Evolutionary conservation across 208 protist species (phyloP).

Genomic region (Leishmania major): DNA sequence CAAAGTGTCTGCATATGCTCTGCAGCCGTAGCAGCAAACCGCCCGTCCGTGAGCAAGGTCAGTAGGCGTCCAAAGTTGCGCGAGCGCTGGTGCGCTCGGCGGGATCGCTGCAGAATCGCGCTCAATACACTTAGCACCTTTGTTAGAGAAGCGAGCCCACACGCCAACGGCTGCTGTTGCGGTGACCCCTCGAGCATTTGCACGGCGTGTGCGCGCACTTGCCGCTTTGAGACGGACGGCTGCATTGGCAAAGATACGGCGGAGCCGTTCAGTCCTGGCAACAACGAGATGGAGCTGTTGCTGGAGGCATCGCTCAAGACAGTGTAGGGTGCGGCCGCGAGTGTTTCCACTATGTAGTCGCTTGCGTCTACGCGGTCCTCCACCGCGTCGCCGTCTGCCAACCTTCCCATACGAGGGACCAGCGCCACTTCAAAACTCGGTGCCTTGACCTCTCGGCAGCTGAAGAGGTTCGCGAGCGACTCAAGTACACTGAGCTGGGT

Average conservation of each 20-base stretch:
- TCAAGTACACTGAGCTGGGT: conserved; percentile 2
- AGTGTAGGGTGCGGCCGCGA: conserved; percentile 8
- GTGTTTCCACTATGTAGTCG: conserved; percentile 16
- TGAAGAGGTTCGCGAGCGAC: conserved; percentile 6
- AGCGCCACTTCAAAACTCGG: not conserved
- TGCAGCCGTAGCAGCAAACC: conserved; percentile 9
- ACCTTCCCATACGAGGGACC: not conserved
- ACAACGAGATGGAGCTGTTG: not conserved
- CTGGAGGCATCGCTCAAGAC: conserved; percentile 1
- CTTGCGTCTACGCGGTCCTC: not conserved
- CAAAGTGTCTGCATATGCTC: conserved; percentile 20
- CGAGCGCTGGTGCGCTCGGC: not conserved
- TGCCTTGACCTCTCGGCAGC: conserved; percentile 1
- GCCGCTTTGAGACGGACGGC: not conserved
- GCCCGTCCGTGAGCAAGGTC: conserved; percentile 16
- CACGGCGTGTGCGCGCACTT: not conserved
- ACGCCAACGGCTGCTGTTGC: not conserved
- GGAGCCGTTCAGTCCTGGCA: not conserved
- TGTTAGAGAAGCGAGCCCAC: not conserved
- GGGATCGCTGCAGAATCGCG: conserved; percentile 18
- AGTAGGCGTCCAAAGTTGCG: conserved; percentile 13
- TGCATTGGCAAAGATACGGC: not conserved
- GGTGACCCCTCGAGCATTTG: not conserved
- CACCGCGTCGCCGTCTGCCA: not conserved
- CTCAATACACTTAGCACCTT: conserved; percentile 5